Conservation (phyloP, 306 rosid genomes). For the Adenanthera pavonina region DNA sequence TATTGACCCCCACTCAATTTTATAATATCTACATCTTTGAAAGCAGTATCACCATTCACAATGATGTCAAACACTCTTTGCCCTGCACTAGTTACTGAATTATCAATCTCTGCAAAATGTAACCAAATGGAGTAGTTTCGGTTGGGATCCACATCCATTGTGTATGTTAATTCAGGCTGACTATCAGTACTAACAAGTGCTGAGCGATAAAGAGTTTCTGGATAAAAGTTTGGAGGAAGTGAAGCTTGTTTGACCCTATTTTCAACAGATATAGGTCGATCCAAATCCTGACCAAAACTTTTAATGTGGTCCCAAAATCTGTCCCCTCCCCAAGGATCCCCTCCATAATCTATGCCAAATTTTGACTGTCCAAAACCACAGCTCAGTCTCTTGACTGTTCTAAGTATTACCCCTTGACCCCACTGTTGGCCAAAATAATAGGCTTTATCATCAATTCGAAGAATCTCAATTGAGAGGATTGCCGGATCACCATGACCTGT, state of each 20-base stretch:
- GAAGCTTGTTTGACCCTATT: conserved; percentile 72
- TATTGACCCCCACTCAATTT: conserved; percentile 71
- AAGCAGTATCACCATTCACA: conserved; percentile 64
- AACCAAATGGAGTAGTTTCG: conserved; percentile 93
- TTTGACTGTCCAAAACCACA: conserved; percentile 83
- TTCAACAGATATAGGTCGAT: conserved; percentile 67
- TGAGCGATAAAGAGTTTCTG: conserved; percentile 79
- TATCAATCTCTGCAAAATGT: conserved; percentile 90
- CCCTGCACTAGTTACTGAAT: conserved; percentile 57
- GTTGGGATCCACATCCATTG: conserved; percentile 84
- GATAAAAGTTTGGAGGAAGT: conserved; percentile 80
- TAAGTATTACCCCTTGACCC: conserved; percentile 68
- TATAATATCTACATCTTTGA: conserved; percentile 69
- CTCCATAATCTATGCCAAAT: conserved; percentile 74
- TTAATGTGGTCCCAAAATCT: conserved; percentile 71
- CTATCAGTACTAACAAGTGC: conserved; percentile 71
- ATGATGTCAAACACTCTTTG: conserved; percentile 80
- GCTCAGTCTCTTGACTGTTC: conserved; percentile 78
- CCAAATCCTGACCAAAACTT: conserved; percentile 68
- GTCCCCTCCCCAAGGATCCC: conserved; percentile 82
- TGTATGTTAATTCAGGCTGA: conserved; percentile 72
- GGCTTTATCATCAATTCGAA: conserved; percentile 79
- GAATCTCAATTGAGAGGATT: conserved; percentile 85
- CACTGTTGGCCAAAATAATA: conserved; percentile 64
- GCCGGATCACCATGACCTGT: conserved; percentile 99